A percentile compares a stretch with the other conserved stretches of the same genome.
Conservation (phyloP, 805 yeast species). For the Ascoidea asiatica region DNA sequence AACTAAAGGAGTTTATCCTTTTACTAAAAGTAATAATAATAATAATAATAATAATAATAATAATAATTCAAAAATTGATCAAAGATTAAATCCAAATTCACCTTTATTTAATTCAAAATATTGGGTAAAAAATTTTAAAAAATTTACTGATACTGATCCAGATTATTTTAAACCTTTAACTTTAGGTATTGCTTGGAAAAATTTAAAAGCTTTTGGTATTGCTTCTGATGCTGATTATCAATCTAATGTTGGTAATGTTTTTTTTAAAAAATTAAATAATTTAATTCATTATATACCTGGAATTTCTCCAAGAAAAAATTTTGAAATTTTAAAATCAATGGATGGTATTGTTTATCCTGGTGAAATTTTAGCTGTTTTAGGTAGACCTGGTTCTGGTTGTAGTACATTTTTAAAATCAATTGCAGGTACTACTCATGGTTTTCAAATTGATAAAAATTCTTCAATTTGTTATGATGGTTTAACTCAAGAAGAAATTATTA, state of each 20-base stretch:
- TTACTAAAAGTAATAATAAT: neutral
- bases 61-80: too few relatives aligned
- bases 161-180: conserved; percentile 51
- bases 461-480: conserved; percentile 40
- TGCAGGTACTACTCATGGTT: conserved; percentile 47
- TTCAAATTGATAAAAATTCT: conserved; percentile 32
- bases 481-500: conserved; percentile 32
- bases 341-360: conserved; percentile 52
- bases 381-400: conserved; percentile 74
- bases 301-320: conserved; percentile 14
- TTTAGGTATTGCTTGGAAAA: conserved; percentile 44
- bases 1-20: too few relatives aligned
- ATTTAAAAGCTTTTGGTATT: conserved; percentile 48
- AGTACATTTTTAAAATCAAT: conserved; percentile 52
- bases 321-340: conserved; percentile 50
- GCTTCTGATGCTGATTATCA: conserved; percentile 61
- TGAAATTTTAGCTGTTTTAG: conserved; percentile 54
- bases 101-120: conserved; percentile 45
- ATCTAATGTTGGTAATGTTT: conserved; percentile 22
- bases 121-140: conserved; percentile 57
- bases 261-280: neutral
- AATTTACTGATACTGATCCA: conserved; percentile 36
- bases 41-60: too few relatives aligned
- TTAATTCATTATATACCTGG: neutral
- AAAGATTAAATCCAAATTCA: conserved; percentile 43